Evolutionary conservation across 495 filamentous ascomycete species (phyloP).

Genomic region (Melanomma pulvis-pyrius): DNA sequence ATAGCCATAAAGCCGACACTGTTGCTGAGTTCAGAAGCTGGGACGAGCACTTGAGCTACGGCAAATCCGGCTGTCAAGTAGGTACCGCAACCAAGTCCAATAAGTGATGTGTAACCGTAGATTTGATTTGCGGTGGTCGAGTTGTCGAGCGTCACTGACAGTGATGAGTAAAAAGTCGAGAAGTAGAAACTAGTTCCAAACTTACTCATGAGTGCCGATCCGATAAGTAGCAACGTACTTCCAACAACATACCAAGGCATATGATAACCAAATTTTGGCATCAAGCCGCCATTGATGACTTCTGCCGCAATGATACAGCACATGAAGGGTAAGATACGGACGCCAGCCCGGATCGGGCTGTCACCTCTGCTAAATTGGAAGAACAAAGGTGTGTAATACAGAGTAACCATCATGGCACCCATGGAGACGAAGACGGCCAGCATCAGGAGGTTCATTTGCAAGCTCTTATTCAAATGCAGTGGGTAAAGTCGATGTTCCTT

Average conservation of each 20-base stretch:
- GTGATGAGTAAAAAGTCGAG: too few species aligned
- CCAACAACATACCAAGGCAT: constrained; percentile 61
- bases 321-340: constrained; percentile 63
- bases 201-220: too few species aligned
- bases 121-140: too few species aligned
- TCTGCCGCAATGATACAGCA: constrained; percentile 33
- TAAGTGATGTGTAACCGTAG: too few species aligned
- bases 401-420: constrained; percentile 36
- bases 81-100: too few species aligned
- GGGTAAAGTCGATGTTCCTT: too few species aligned
- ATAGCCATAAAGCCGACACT: too few species aligned
- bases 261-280: constrained; percentile 58
- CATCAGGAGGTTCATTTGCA: constrained; percentile 49
- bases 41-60: too few species aligned
- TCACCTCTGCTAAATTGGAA: constrained; percentile 54
- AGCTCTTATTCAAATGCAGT: constrained; percentile 59
- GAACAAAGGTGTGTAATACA: constrained; percentile 37
- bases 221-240: constrained; percentile 54
- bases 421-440: constrained; percentile 47
- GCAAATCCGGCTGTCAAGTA: too few species aligned
- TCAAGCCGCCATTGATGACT: constrained; percentile 55
- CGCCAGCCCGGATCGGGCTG: constrained; percentile 53
- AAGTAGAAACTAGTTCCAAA: too few species aligned
- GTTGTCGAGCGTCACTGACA: too few species aligned
- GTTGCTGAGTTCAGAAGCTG: too few species aligned